Base-by-base conservation (phyloP, 2,329 filamentous ascomycete genomes). In the Elsinoe ampelina region DNA sequence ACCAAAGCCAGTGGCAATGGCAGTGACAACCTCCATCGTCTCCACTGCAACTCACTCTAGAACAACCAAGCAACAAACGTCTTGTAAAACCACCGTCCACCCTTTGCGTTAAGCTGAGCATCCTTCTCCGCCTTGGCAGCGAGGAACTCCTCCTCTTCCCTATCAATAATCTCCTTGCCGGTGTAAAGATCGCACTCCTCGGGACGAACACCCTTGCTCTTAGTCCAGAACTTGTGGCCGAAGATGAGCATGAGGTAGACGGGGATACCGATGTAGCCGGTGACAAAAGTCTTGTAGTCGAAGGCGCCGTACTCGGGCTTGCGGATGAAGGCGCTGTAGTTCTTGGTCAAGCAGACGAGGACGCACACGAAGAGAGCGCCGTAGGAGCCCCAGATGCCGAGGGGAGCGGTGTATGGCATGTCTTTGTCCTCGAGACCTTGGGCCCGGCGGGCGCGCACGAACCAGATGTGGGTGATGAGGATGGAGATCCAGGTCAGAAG, bases 291-390 rank as follows among this genome's bases (percentile, higher is more conserved):
- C 75, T 86, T 83, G 75, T 86, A 86, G 69, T 86, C 81, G 62
- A 87, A 87, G 52, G 75, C 74, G 55, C 76, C 77, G 57, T 77
- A 75, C 62, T 73, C 65, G 63, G 68, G 60, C 41, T 64, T 70
- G 58, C 68, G 71, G 2, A 81, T 75, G 70, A 93, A 93, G 58
- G 86, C 84, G 57, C 80, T 77, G 71, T 83, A 93, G 76, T 89
- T 91, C 79, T 93, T 95, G 66, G 88, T 92, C 54, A 95, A 67
- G 1, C 85, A 80, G 60, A 93, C 86, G 34, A 93, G 67, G 65
- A 79, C 77, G 72, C 86, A 89, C 72, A 89, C 84, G 65, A 76
- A 73, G 1, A 93, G 76, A 0, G 85, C 85, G 58, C 75, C 73
- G 66, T 82, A 82, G 0, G 84, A 89, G 10, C 88, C 89, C 60